Evolutionary conservation across 805 yeast species (phyloP), one percentile per base, ranked within the genome.

Genomic region (Isabelozyma pseudorhagii): DNA sequence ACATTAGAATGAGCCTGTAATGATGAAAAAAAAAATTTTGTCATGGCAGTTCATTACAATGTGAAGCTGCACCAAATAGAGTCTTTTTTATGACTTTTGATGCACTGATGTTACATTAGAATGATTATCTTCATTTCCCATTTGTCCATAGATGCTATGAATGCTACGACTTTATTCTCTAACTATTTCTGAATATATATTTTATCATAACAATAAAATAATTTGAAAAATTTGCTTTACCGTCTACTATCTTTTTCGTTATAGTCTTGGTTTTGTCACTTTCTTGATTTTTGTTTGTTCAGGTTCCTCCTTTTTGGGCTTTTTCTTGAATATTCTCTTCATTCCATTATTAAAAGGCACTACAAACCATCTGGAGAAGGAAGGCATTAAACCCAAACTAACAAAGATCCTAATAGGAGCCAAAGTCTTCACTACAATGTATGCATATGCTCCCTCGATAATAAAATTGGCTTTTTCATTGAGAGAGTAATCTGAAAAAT

Each of bases 371-470:
- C 72, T 64, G 4, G 89, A 83, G 54, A 82, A 79, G 70, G 75
- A 71, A 3, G 89, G 89, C 66, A 83, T 83, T 34, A 77, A 64
- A 44, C 75, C 59, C 45, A 84, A 57, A 40, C 85, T 80, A 17
- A 80, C 50, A 8, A 75, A 62, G 1, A 83, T 67, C 48, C 90
- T 68, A 2, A 82, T 46, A 0, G 89, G 89, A 52, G 83, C 64
- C 18, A 79, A 58, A 8, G 77, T 71, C 59, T 88, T 88, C 10
- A 87, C 89, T 4, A 84, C 67, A 4, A 84, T 85, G 57, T 83
- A 89, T 0, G 96, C 83, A 25, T 86, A 76, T 0, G 92, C 91
- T 8, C 96, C 96, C 54, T 87, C 88, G 55, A 83, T 62, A 5
- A 88, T 68, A 27, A 85, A 61, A 45, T 72, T 71, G 44, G 85